phyloP scores from a whole-genome alignment of 306 rosid genomes.

The Prunus mume region DNA sequence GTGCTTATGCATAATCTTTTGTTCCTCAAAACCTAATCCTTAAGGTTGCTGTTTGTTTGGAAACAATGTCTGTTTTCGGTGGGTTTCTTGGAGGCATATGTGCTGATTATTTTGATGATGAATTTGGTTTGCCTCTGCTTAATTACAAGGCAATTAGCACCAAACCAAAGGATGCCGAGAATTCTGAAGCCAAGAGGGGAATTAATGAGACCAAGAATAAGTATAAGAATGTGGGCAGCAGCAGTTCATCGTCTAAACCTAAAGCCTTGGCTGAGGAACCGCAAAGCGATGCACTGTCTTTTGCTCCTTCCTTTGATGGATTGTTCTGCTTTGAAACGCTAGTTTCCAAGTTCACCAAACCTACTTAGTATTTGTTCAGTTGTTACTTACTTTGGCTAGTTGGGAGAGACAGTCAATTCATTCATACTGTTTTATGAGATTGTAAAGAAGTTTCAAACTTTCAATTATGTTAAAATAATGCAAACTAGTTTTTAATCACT shows the following conservation, averaged over 20 bases:
- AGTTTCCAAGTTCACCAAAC: neutral
- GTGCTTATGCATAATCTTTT: no score
- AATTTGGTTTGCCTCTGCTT: neutral
- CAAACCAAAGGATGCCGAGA: neutral
- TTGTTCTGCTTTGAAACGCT: constrained; percentile 21
- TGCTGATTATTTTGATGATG: constrained; percentile 11
- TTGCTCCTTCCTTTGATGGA: constrained; percentile 25
- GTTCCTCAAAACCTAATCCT: no score
- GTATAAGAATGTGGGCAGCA: neutral
- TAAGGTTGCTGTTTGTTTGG: neutral
- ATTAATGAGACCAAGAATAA: neutral
- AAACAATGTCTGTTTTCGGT: constrained; percentile 7
- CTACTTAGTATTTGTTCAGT: neutral
- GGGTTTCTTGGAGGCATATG: neutral
- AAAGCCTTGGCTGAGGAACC: neutral
- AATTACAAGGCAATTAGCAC: neutral
- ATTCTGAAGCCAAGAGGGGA: neutral
- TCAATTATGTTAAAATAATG: no score
- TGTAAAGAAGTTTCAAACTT: no score
- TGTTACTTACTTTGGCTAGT: neutral
- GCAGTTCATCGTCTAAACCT: neutral
- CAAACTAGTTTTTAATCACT: no score
- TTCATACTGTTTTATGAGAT: no score
- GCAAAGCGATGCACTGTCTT: neutral
- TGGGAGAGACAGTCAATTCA: no score